Conservation (phyloP, 345 rosid genomes). For the Eucalyptus cloeziana region DNA sequence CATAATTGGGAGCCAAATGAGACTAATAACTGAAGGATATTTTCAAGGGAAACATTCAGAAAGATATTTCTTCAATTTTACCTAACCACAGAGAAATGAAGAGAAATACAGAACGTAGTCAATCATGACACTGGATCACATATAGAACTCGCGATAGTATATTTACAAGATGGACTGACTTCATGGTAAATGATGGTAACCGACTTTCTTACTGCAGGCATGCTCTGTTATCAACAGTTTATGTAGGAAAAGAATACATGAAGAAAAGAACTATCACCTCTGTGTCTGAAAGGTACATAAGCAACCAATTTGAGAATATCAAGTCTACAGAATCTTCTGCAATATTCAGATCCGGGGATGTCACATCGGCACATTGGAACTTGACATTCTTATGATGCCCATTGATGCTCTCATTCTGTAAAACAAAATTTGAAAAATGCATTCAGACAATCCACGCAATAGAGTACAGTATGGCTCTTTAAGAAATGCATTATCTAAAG, state of each 20-base stretch:
- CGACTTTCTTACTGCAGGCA: neutral
- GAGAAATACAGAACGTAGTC: neutral
- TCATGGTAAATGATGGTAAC: neutral
- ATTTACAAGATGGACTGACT: neutral
- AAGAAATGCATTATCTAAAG: neutral
- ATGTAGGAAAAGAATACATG: neutral
- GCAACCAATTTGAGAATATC: slow-evolving; percentile 91
- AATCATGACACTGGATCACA: neutral
- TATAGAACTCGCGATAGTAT: neutral
- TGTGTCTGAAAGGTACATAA: slow-evolving; percentile 90
- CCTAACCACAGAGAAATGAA: neutral
- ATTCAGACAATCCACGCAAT: neutral
- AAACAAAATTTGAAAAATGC: neutral
- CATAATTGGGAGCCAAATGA: neutral
- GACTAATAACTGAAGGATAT: neutral
- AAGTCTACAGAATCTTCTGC: slow-evolving; percentile 64
- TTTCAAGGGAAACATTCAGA: neutral
- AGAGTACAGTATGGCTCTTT: neutral
- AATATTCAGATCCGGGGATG: slow-evolving; percentile 56
- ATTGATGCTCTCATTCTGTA: slow-evolving; percentile 67
- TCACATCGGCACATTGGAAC: slow-evolving; percentile 84
- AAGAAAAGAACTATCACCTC: slow-evolving; percentile 37
- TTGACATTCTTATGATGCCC: slow-evolving; percentile 73
- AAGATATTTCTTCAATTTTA: neutral
- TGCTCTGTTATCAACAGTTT: neutral